phyloP scores from a whole-genome alignment of 805 yeast genomes.

The Yarrowia alimentaria region DNA sequence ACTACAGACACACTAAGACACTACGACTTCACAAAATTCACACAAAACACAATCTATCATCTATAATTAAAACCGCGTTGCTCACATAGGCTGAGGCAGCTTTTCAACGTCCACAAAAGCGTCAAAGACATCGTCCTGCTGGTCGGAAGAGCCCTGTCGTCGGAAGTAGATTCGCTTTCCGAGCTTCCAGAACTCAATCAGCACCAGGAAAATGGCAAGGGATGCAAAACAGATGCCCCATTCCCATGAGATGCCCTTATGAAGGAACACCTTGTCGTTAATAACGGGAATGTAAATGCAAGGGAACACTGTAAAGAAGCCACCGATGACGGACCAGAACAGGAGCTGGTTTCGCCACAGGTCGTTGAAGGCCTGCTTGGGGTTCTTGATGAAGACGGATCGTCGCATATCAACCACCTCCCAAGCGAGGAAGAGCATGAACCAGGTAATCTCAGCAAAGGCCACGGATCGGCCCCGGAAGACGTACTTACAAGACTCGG shows the following conservation, averaged over 20 bases:
- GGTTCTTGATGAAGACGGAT: slow-evolving; percentile 69
- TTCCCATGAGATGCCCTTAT: slow-evolving; percentile 67
- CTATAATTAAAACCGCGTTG: no score
- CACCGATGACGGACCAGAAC: slow-evolving; percentile 76
- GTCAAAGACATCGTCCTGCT: slow-evolving; percentile 13
- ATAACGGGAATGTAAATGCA: slow-evolving; percentile 84
- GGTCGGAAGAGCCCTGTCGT: neutral
- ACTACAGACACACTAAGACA: no score
- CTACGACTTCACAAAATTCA: no score
- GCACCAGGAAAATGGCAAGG: slow-evolving; percentile 55
- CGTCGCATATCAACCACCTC: slow-evolving; percentile 71
- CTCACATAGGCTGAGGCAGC: no score
- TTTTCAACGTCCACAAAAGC: slow-evolving; percentile 20
- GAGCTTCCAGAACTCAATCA: slow-evolving; percentile 67
- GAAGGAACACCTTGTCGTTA: slow-evolving; percentile 71
- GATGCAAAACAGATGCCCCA: slow-evolving; percentile 74
- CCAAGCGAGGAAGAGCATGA: slow-evolving; percentile 79
- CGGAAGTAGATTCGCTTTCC: slow-evolving; percentile 57
- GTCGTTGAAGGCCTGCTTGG: slow-evolving; percentile 62
- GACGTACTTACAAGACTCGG: slow-evolving; percentile 55
- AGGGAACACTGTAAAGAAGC: slow-evolving; percentile 72
- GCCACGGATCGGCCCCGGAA: slow-evolving; percentile 74
- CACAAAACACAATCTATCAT: no score
- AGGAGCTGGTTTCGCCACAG: slow-evolving; percentile 72
- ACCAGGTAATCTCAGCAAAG: slow-evolving; percentile 83